phyloP scores from a whole-genome alignment of 2,329 filamentous ascomycete species.

The Monosporascus sp. region DNA sequence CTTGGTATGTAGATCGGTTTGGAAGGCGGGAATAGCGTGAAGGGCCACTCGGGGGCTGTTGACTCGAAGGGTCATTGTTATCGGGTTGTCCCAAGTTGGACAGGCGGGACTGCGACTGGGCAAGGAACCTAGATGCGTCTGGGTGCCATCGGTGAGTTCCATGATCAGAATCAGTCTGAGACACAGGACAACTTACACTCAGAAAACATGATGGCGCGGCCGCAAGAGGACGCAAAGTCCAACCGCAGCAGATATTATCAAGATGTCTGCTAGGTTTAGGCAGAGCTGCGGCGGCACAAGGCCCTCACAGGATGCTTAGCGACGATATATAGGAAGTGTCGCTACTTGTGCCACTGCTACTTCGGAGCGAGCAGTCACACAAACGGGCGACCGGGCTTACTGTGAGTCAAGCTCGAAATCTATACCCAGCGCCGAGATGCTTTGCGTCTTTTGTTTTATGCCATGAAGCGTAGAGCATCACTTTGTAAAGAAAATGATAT shows the following conservation, averaged over 20 bases:
- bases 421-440: too few relatives aligned
- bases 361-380: neutral
- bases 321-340: neutral
- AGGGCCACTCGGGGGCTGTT: constrained; percentile 24
- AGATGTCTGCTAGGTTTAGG: neutral
- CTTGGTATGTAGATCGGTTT: constrained; percentile 23
- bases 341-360: neutral
- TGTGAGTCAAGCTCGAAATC: neutral
- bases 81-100: constrained; percentile 64
- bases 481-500: neutral
- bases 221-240: neutral
- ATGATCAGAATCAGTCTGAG: neutral
- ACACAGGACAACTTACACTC: neutral
- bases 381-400: neutral
- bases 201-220: neutral
- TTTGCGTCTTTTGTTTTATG: neutral
- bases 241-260: neutral
- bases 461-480: neutral
- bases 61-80: constrained; percentile 30
- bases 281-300: neutral
- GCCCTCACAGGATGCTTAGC: neutral
- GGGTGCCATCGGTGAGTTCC: constrained; percentile 15
- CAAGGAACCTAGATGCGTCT: constrained; percentile 96
- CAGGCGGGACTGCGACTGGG: constrained; percentile 90
- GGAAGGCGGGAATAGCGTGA: constrained; percentile 25